Evolutionary conservation across 495 filamentous ascomycete genomes (phyloP), one percentile per base, ranked within the genome.

Genomic region (Penicillium pulvis): DNA sequence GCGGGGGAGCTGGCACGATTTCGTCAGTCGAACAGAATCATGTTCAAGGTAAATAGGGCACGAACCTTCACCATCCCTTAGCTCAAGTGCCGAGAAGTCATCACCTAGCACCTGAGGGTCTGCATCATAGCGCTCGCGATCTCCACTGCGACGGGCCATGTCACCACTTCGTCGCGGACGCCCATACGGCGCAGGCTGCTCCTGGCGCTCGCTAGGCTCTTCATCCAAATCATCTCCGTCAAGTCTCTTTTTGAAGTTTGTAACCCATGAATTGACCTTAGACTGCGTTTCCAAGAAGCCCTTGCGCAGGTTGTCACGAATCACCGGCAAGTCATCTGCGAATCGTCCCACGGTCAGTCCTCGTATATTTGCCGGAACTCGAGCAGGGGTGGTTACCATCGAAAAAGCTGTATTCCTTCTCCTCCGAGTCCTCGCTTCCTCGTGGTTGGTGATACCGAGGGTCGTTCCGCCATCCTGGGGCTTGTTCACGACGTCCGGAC

Each of bases 271-370:
- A 76, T 95, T 98, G 67, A 98, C 90, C 68, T 88, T 96, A 12
- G 82, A 84, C 77, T 98, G 94, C 23, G 94, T 98, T 60, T 98
- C 92, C 41, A 94, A 55, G 75, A 98, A 98, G 2, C 94, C 94
- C 75, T 98, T 96, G 64, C 87, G 89, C 61, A 98, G 84, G 60
- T 95, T 97, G 66, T 96, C 91, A 57, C 87, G 88, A 70, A 98
- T 97, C 48, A 93, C 87, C 3, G 94, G 94, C 45, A 98, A 81
- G 63, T 98, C 94, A 67, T 98, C 94, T 83, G 64, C 54, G 53
- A 41, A 41, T 11, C 28, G 57, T 68, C 36, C 67, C 24, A n/a
- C 24, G 7, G 46, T 49, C 26, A 49, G 26, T 17, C 16, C 46
- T 49, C 8, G 14, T 10, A 35, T 33, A 39, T 6, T 31, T 36